Evolutionary conservation across 2,329 filamentous ascomycete species (phyloP).

Genomic region (Scopulariopsis brevicaulis): DNA sequence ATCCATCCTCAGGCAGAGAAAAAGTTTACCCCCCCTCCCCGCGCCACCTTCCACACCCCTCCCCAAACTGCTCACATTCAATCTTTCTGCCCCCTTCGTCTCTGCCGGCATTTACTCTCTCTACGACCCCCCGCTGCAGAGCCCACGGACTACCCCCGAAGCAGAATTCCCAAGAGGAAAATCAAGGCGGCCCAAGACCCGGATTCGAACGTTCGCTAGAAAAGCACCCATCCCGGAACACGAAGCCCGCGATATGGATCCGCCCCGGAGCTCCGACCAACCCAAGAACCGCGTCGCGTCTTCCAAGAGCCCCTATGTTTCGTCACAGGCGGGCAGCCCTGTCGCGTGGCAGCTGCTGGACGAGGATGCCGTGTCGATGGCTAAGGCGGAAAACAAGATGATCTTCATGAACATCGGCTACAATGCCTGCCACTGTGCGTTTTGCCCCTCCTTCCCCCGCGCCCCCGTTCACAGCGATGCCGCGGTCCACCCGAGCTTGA

Average conservation of each 20-base stretch:
- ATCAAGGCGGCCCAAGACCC: not conserved
- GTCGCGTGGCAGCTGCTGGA: conserved; percentile 91
- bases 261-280: not conserved
- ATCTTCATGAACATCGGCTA: conserved; percentile 95
- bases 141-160: not conserved
- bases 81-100: not conserved
- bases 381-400: conserved; percentile 71
- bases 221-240: not conserved
- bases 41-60: not conserved
- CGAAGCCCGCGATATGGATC: conserved; percentile 1
- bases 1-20: not conserved
- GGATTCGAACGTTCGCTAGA: not conserved
- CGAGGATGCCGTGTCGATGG: conserved; percentile 62
- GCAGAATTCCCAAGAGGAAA: not conserved
- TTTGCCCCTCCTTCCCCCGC: not conserved
- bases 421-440: conserved; percentile 85
- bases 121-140: conserved; percentile 11
- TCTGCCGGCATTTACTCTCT: conserved; percentile 15
- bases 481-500: not conserved
- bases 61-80: not conserved
- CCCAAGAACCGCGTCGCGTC: conserved; percentile 20
- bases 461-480: not conserved
- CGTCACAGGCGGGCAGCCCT: conserved; percentile 65
- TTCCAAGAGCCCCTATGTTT: conserved; percentile 45
- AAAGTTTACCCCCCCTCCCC: not conserved